Conservation (phyloP, 352 stramenopile genomes). For the Pythium sp. region DNA sequence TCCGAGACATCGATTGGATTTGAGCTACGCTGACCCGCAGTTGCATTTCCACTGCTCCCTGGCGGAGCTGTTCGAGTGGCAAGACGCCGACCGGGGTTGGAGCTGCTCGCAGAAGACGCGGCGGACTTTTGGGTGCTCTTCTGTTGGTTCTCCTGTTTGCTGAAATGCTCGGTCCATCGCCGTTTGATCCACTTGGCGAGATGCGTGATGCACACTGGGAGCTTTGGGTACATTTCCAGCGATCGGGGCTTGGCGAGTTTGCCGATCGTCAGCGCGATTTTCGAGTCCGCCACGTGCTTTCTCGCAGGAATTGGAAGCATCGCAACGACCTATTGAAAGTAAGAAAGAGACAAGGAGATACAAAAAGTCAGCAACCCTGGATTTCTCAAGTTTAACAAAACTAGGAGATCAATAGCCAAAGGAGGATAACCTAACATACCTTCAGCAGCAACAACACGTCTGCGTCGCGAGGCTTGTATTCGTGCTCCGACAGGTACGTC, state of each 20-base stretch:
- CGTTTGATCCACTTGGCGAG: slow-evolving; percentile 73
- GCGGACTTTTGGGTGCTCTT: slow-evolving; percentile 1
- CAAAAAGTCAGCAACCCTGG: not conserved
- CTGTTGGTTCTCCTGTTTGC: slow-evolving; percentile 15
- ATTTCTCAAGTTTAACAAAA: too few species aligned
- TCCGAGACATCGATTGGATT: slow-evolving; percentile 15
- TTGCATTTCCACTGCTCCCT: not conserved
- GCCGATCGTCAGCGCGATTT: slow-evolving; percentile 64
- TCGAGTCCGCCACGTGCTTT: slow-evolving; percentile 51
- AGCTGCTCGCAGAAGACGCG: not conserved
- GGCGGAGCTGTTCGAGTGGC: slow-evolving; percentile 13
- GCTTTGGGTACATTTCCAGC: slow-evolving; percentile 25
- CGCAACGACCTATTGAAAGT: slow-evolving; percentile 46
- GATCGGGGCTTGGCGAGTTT: slow-evolving; percentile 42
- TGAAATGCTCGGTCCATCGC: slow-evolving; percentile 59
- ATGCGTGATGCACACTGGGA: slow-evolving; percentile 43
- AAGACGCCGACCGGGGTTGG: slow-evolving; percentile 17
- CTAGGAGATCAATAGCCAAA: not conserved
- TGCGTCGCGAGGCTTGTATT: slow-evolving; percentile 15
- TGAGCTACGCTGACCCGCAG: not conserved
- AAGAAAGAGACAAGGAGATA: not conserved
- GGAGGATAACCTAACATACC: not conserved
- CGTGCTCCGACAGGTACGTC: slow-evolving; percentile 28
- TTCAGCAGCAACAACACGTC: slow-evolving; percentile 18
- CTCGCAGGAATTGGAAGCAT: slow-evolving; percentile 66